Evolutionary conservation across 2,329 filamentous ascomycete species (phyloP).

Genomic region (Epichloe coenophiala): DNA sequence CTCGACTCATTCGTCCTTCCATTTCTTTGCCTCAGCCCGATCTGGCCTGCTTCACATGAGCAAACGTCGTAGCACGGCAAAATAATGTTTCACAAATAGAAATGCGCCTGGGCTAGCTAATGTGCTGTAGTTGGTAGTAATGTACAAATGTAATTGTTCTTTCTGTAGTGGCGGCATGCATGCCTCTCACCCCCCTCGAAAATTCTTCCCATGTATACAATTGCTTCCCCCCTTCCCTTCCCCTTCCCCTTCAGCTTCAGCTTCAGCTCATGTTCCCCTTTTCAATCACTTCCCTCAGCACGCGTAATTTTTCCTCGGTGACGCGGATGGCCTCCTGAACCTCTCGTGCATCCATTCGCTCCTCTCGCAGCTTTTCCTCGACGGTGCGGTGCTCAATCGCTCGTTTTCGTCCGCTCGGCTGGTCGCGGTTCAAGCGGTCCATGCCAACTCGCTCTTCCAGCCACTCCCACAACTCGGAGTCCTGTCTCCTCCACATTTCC

Average conservation of each 20-base stretch:
- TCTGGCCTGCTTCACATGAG: no score
- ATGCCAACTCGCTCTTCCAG: conserved; percentile 74
- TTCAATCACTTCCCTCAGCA: conserved; percentile 58
- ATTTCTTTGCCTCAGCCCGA: no score
- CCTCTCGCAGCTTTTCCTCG: conserved; percentile 44
- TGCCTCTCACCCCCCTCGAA: background rate
- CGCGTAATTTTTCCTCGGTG: conserved; percentile 71
- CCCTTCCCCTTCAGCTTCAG: background rate
- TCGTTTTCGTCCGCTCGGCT: conserved; percentile 26
- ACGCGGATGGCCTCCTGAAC: conserved; percentile 70
- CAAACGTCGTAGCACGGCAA: no score
- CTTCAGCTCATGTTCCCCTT: conserved; percentile 23
- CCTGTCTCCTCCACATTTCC: conserved; percentile 80
- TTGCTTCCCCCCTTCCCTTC: background rate
- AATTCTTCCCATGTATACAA: background rate
- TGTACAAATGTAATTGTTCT: conserved; percentile 2
- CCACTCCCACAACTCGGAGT: conserved; percentile 87
- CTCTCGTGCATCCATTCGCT: conserved; percentile 57
- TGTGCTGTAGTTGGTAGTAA: background rate
- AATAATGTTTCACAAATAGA: background rate
- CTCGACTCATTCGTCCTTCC: no score
- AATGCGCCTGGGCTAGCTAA: conserved; percentile 1
- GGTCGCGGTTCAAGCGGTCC: conserved; percentile 37
- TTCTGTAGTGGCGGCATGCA: background rate
- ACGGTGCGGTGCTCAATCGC: conserved; percentile 40